A percentile compares a stretch with the other conserved stretches of the same genome.
These are phyloP conservation scores for Camellia granthamiana DNA, from an alignment of 148 eudicot genomes.

Conservation along the genomic window DNA sequence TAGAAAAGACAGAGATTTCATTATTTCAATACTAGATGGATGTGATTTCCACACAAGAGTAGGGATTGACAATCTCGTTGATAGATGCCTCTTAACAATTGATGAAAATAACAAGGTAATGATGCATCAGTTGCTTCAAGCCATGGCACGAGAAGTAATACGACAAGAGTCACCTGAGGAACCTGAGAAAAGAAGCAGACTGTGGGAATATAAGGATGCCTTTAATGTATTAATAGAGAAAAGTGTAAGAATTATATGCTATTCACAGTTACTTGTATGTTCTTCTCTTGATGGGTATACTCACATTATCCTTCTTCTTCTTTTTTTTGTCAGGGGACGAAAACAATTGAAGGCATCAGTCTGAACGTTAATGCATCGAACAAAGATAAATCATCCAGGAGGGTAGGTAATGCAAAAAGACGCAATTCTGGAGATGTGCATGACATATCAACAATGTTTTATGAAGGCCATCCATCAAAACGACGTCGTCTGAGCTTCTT, in stretches of 20 bases:
- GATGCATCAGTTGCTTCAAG: constrained; percentile 14
- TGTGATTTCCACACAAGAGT: not conserved
- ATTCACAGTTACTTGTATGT: not conserved
- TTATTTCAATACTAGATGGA: not conserved
- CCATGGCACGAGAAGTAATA: constrained; percentile 9
- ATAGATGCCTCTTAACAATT: not conserved
- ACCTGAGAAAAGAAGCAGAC: constrained; percentile 7
- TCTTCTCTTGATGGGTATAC: not conserved
- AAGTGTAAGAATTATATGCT: not conserved
- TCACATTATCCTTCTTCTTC: not conserved
- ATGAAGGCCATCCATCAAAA: not conserved
- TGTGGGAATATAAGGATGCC: not conserved
- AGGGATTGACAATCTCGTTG: not conserved
- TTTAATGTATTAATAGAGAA: not conserved
- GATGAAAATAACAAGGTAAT: not conserved
- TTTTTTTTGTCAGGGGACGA: constrained; percentile 8
- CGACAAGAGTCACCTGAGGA: constrained; percentile 13
- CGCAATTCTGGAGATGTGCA: not conserved
- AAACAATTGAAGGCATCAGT: constrained; percentile 1
- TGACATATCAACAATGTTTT: not conserved
- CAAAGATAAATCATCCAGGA: no score
- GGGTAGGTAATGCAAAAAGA: no score
- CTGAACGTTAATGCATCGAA: not conserved
- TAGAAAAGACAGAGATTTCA: not conserved
- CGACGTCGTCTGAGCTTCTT: not conserved